These are phyloP conservation scores for Debaryomyces sp. DNA, from an alignment of 1,139 yeast species.

Conservation along the genomic window DNA sequence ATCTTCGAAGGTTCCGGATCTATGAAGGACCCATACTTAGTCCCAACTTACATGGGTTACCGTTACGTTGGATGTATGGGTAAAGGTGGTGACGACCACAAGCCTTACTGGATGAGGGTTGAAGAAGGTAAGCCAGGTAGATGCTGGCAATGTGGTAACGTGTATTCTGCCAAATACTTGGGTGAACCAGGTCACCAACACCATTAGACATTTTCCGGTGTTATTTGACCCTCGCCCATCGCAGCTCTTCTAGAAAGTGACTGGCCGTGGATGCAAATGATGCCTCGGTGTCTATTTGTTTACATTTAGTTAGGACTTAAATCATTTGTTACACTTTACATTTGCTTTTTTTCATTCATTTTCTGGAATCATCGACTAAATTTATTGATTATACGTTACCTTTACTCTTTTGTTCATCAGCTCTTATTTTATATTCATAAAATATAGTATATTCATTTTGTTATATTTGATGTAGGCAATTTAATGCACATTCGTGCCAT, in stretches of 20 bases:
- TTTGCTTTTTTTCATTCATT: background rate
- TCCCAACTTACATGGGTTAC: conserved; percentile 89
- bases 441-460: conserved; percentile 4
- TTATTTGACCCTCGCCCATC: background rate
- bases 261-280: background rate
- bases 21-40: conserved; percentile 78
- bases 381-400: conserved; percentile 1
- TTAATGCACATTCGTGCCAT: background rate
- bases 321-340: background rate
- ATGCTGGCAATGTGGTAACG: conserved; percentile 99
- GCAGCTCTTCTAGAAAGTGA: conserved; percentile 3
- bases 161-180: conserved; percentile 84
- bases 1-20: conserved; percentile 90
- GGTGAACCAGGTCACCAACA: conserved; percentile 75
- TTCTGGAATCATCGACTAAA: background rate
- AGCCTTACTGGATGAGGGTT: conserved; percentile 92
- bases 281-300: background rate
- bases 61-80: conserved; percentile 99
- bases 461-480: background rate
- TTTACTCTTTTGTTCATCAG: conserved; percentile 3
- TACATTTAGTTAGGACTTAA: background rate
- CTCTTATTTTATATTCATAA: conserved; percentile 5
- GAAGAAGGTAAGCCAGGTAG: conserved; percentile 82
- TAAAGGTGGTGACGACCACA: conserved; percentile 82
- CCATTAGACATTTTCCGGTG: conserved; percentile 30